Percentiles rank a stretch among this genome's conserved stretches.
These are phyloP conservation scores for Cynara cardunculus DNA, from an alignment of 129 eudicot species.

Conservation along the genomic window DNA sequence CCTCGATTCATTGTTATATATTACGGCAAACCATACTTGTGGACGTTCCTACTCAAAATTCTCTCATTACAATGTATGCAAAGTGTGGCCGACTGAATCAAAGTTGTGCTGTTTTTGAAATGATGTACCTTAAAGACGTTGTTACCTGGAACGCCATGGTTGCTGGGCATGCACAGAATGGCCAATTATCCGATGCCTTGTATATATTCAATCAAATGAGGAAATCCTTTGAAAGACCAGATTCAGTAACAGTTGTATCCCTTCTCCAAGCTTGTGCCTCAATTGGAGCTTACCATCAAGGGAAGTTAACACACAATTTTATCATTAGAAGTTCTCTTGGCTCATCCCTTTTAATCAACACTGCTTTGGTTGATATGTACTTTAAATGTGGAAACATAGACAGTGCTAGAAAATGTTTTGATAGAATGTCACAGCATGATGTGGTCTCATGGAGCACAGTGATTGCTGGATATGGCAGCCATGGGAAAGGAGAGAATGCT, in stretches of 20 bases:
- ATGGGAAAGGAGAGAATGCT: slow-evolving; percentile 83
- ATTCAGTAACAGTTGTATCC: slow-evolving; percentile 67
- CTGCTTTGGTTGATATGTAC: slow-evolving; percentile 92
- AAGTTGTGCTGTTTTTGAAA: slow-evolving; percentile 49
- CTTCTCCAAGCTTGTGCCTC: slow-evolving; percentile 93
- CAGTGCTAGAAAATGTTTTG: slow-evolving; percentile 66
- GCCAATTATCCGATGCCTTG: slow-evolving; percentile 50
- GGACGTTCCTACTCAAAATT: slow-evolving; percentile 66
- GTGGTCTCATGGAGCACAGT: slow-evolving; percentile 78
- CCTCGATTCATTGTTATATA: slow-evolving; percentile 66
- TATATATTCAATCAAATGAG: slow-evolving; percentile 65
- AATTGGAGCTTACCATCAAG: slow-evolving; percentile 82
- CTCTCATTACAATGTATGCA: slow-evolving; percentile 83
- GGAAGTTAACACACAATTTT: slow-evolving; percentile 73
- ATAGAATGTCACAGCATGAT: slow-evolving; percentile 65
- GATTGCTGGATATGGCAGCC: slow-evolving; percentile 88
- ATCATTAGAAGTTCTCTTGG: slow-evolving; percentile 47
- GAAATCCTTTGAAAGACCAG: slow-evolving; percentile 51
- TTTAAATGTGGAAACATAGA: slow-evolving; percentile 78
- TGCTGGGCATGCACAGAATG: slow-evolving; percentile 71
- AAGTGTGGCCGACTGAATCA: slow-evolving; percentile 54
- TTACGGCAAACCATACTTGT: slow-evolving; percentile 42
- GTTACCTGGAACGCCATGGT: slow-evolving; percentile 93
- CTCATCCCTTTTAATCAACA: slow-evolving; percentile 52
- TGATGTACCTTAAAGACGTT: slow-evolving; percentile 58